Evolutionary conservation across 179 eudicot species (phyloP).

Genomic region (Vitellaria paradoxa): DNA sequence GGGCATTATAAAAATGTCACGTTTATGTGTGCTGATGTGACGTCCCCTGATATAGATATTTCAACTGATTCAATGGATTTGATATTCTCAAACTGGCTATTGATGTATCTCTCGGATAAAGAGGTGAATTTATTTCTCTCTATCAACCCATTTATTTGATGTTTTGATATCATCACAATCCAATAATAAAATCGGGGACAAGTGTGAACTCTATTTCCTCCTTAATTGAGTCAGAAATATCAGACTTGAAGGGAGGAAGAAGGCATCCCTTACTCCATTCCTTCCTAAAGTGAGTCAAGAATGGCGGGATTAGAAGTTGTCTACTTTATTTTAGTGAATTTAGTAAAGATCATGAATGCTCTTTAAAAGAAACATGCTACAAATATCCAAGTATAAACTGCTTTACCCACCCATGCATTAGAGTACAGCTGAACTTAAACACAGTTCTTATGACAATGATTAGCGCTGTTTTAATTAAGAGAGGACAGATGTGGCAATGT

Average conservation of each 20-base stretch:
- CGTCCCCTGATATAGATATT: constrained; percentile 69
- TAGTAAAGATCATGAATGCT: background rate
- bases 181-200: background rate
- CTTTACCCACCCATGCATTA: constrained; percentile 1
- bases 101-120: constrained; percentile 92
- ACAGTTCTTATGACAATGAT: background rate
- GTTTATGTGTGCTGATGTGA: constrained; percentile 96
- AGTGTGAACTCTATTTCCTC: too few species aligned
- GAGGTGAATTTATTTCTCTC: constrained; percentile 49
- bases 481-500: background rate
- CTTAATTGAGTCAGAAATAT: too few species aligned
- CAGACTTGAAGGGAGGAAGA: too few species aligned
- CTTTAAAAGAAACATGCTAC: background rate
- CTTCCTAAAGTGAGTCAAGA: too few species aligned
- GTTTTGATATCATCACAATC: background rate
- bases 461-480: background rate
- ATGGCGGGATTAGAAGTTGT: background rate
- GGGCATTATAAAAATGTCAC: constrained; percentile 79
- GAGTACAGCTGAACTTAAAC: background rate
- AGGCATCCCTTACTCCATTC: too few species aligned
- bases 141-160: background rate
- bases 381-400: background rate
- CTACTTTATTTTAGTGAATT: background rate
- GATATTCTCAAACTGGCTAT: constrained; percentile 90
- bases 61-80: constrained; percentile 72